Conservation (phyloP, 176 grass and related monocot genomes). For the Panicum miliaceum region DNA sequence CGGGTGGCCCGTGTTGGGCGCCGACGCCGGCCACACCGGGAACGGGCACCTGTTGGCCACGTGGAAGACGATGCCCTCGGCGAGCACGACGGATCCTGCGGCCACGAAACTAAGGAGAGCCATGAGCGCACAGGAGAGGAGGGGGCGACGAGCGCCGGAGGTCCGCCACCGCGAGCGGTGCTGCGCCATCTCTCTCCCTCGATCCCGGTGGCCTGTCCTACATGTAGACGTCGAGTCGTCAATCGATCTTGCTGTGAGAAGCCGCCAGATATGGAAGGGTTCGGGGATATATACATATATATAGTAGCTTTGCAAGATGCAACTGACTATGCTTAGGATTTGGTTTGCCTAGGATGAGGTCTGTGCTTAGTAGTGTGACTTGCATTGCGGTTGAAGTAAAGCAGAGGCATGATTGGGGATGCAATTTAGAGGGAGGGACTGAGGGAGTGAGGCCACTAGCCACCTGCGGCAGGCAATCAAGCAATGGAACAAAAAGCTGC, state of each 20-base stretch:
- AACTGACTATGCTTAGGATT: not conserved
- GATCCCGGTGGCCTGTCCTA: not conserved
- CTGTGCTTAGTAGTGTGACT: slow-evolving; percentile 21
- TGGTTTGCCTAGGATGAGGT: not conserved
- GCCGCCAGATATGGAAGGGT: not conserved
- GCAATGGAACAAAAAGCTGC: too few species aligned
- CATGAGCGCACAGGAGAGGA: slow-evolving; percentile 16
- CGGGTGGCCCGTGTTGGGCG: slow-evolving; percentile 71
- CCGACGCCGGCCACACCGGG: slow-evolving; percentile 79
- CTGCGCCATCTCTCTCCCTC: slow-evolving; percentile 15
- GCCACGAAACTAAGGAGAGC: not conserved
- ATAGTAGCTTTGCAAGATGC: not conserved
- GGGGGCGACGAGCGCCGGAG: not conserved
- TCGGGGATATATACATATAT: not conserved
- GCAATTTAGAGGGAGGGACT: not conserved
- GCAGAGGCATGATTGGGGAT: slow-evolving; percentile 18
- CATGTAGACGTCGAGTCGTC: not conserved
- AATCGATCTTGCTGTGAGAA: not conserved
- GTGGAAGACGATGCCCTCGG: slow-evolving; percentile 51
- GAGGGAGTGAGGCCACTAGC: not conserved
- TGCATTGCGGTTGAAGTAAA: slow-evolving; percentile 62
- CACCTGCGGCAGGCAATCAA: not conserved
- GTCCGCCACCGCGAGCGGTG: not conserved
- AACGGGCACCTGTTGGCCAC: slow-evolving; percentile 78
- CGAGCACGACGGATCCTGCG: not conserved